Conservation (phyloP, 345 rosid genomes). For the Carallia pectinifolia region DNA sequence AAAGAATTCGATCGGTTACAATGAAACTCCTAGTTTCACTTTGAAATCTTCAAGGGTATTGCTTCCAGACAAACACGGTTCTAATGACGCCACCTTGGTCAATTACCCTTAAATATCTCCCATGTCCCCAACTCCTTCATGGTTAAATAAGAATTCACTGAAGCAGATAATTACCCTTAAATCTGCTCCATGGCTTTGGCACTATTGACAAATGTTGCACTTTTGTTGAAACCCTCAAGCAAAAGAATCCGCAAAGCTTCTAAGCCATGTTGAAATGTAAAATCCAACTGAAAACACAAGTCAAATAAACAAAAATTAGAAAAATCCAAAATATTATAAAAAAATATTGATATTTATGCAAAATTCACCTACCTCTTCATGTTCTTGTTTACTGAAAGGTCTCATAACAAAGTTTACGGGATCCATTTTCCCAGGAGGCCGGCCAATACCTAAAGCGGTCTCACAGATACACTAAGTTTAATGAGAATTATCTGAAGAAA, state of each 20-base stretch:
- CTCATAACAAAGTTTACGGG: constrained; percentile 68
- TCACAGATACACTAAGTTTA: not conserved
- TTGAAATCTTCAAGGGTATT: no score
- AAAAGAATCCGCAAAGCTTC: constrained; percentile 71
- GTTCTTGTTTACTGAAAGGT: constrained; percentile 71
- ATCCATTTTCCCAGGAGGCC: constrained; percentile 96
- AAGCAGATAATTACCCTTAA: not conserved
- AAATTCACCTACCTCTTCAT: constrained; percentile 55
- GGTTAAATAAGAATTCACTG: no score
- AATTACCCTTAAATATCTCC: no score
- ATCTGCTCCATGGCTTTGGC: constrained; percentile 58
- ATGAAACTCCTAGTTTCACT: no score
- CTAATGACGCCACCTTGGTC: no score
- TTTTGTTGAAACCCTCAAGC: constrained; percentile 71
- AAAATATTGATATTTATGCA: not conserved
- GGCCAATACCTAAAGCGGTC: constrained; percentile 71
- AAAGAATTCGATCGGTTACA: no score
- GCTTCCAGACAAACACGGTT: no score
- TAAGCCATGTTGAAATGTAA: constrained; percentile 60
- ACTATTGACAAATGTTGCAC: constrained; percentile 81
- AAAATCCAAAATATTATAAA: not conserved
- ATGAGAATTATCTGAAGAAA: not conserved
- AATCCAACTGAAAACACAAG: constrained; percentile 59
- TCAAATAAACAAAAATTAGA: not conserved
- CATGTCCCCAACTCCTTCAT: no score